Evolutionary conservation across 2,329 filamentous ascomycete genomes (phyloP).

Genomic region (Mollisia scopiformis): DNA sequence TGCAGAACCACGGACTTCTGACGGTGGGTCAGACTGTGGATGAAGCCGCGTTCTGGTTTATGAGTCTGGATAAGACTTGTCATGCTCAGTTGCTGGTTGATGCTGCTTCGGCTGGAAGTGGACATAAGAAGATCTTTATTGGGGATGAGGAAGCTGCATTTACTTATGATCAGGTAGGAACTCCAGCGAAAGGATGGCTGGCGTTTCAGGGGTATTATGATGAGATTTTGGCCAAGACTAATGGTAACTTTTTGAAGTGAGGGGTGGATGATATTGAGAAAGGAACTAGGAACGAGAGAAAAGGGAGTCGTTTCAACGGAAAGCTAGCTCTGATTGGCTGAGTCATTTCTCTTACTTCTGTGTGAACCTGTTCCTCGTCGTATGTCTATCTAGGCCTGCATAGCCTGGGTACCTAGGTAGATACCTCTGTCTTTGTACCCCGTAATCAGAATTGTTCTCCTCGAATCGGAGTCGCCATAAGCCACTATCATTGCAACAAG

Average conservation of each 20-base stretch:
- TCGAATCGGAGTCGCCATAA: too few relatives aligned
- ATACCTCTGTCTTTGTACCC: too few relatives aligned
- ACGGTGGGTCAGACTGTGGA: constrained; percentile 50
- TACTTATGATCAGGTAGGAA: constrained; percentile 67
- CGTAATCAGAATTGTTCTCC: too few relatives aligned
- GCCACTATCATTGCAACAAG: neutral
- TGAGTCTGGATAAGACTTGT: constrained; percentile 50
- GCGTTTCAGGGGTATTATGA: constrained; percentile 58
- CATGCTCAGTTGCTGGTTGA: constrained; percentile 55
- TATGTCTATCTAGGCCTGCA: too few relatives aligned
- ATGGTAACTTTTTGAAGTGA: constrained; percentile 49
- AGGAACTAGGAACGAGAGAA: neutral
- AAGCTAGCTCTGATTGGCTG: too few relatives aligned
- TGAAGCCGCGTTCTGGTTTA: constrained; percentile 56
- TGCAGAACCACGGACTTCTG: constrained; percentile 56
- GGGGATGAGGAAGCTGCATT: constrained; percentile 67
- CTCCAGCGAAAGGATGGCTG: constrained; percentile 54
- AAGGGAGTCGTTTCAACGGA: too few relatives aligned
- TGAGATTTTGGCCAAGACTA: constrained; percentile 52
- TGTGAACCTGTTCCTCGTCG: too few relatives aligned
- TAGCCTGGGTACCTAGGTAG: too few relatives aligned
- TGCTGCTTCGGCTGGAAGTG: constrained; percentile 61
- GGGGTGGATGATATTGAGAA: neutral
- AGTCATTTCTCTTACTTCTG: too few relatives aligned
- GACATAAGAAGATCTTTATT: constrained; percentile 62